Percentiles rank a stretch among this genome's conserved stretches.
Conservation (phyloP, 805 yeast genomes). For the Kluyveromyces dobzhanskii region DNA sequence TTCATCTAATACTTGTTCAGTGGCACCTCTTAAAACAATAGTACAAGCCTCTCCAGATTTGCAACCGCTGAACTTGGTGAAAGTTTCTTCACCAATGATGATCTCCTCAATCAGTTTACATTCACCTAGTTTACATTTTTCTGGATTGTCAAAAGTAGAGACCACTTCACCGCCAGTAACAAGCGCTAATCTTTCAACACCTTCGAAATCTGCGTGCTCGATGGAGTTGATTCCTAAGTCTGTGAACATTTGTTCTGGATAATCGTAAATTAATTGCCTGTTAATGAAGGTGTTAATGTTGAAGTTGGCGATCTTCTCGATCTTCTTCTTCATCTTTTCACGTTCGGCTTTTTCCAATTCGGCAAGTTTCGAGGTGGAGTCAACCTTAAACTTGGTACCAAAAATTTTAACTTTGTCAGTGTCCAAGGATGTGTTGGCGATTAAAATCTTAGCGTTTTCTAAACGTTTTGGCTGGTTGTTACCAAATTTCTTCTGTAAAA, state of each 20-base stretch:
- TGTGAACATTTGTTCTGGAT: constrained; percentile 92
- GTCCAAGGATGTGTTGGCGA: constrained; percentile 94
- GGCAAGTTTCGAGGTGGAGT: constrained; percentile 88
- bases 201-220: constrained; percentile 98
- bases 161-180: constrained; percentile 98
- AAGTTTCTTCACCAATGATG: constrained; percentile 84
- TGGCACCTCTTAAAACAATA: constrained; percentile 92
- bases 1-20: constrained; percentile 92
- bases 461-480: constrained; percentile 86
- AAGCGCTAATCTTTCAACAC: constrained; percentile 90
- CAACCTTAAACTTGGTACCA: constrained; percentile 96
- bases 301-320: constrained; percentile 80
- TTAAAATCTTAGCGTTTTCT: constrained; percentile 74
- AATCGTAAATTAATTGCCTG: constrained; percentile 94
- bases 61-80: constrained; percentile 91
- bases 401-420: constrained; percentile 96
- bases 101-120: constrained; percentile 89
- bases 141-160: constrained; percentile 91
- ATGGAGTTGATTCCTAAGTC: constrained; percentile 84
- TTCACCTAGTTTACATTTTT: constrained; percentile 73
- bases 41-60: constrained; percentile 95
- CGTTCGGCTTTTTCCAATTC: constrained; percentile 91
- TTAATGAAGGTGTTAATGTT: constrained; percentile 86
- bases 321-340: constrained; percentile 83
- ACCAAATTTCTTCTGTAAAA: constrained; percentile 86